Base-by-base conservation (phyloP, 139 green algal genomes). In the Micractinium conductrix region DNA sequence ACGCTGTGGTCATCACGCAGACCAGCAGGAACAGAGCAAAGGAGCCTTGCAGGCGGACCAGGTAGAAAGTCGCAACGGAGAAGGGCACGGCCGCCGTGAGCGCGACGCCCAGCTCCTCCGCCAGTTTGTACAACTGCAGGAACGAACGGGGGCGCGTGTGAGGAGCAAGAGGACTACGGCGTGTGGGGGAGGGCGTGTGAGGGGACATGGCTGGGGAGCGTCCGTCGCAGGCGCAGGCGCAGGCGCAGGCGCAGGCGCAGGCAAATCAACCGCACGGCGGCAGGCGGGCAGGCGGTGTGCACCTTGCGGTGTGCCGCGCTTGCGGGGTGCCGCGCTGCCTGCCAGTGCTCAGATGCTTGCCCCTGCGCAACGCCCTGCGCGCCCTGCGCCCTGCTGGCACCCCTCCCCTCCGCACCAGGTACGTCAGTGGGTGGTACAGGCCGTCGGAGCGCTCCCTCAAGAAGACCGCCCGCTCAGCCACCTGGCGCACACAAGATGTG, bases 401-500 rank as follows among this genome's bases (percentile, higher is more conserved):
- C n/a, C n/a, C n/a, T n/a, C n/a, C n/a, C 48, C 24, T 16, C 24
- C 53, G 53, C 14, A 53, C 63, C 63, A 71, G 88, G 87, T 96
- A 97, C 22, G 93, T 98, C 43, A 94, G 87, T 2, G 90, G 84
- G 1, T 87, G 83, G 26, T 97, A 98, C 30, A 97, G 87, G 37
- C 93, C 93, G 80, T 98, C 95, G 38, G 90, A 90, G 38, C 90
- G 87, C 80, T 98, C 95, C 2, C 85, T 72, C 12, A 93, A 78
- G 63, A 94, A 97, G 50, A 98, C 88, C 14, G 83, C 80, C 37
- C 95, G 91, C 86, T 98, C 95, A 24, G 96, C 74, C 0, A 96
- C n/a, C n/a, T n/a, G n/a, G n/a, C n/a, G n/a, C n/a, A n/a, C n/a
- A n/a, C n/a, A n/a, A n/a, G n/a, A n/a, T n/a, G n/a, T n/a, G n/a